Base-by-base conservation (phyloP, 2,329 filamentous ascomycete species). In the Alternaria viburni region DNA sequence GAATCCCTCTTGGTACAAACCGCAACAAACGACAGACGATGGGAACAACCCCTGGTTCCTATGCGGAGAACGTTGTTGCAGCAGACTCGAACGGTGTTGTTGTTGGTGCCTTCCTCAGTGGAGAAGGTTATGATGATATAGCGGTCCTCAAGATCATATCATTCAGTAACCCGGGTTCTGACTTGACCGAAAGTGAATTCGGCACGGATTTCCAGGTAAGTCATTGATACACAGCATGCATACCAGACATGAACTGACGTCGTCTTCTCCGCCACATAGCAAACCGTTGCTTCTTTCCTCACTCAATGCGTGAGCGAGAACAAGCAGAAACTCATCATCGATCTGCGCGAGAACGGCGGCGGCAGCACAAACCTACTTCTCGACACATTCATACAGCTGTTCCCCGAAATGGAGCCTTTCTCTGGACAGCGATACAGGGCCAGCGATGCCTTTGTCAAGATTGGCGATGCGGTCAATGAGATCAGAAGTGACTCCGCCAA, bases 311-410 rank as follows among this genome's bases (percentile, higher is more conserved):
- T 83, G 32, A 65, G 72, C 1, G 79, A 80, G 8, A 81, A 82
- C 3, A 88, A 87, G 72, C 84, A 80, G 43, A 88, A 86, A 70
- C 79, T 91, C 2, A 81, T 91, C 41, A 85, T 91, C 61, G 89
- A 91, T 67, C 68, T 91, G 9, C 83, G 85, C 8, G 82, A 81
- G 4, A 91, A 91, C 64, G 80, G 79, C 0, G 89, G 89, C 15
- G 89, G 89, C 11, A 65, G 66, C 11, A 73, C 74, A 1, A 64
- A 74, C 45, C 66, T 79, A 6, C 71, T 76, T 10, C 71, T 79
- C 19, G 79, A 81, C 41, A 49, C 71, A 0, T 88, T 88, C 68
- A 80, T 80, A 50, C 82, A 86, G 65, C 78, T 87, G 43, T 87
- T 87, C 73, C 86, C 86, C 4, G 57, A 70, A 0, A 61, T 75